A percentile compares a stretch with the other conserved stretches of the same genome.
Evolutionary conservation across 2,329 filamentous ascomycete genomes (phyloP).

Genomic region (Stagonosporopsis vannaccii): DNA sequence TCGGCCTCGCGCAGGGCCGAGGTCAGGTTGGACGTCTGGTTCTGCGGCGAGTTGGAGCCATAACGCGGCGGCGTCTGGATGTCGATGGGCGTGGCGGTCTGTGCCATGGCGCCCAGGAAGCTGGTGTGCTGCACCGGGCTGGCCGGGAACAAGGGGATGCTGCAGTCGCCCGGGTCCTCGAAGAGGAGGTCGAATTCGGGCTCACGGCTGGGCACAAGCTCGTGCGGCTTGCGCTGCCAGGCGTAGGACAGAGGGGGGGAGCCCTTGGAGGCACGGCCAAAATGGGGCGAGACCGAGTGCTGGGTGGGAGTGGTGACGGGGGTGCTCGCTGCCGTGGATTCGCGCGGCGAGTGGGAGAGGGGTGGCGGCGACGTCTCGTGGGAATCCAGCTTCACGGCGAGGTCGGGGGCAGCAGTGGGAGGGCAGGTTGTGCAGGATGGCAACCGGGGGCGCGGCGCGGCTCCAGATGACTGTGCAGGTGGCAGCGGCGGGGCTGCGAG

Average conservation of each 20-base stretch:
- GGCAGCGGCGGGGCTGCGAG: constrained; percentile 5
- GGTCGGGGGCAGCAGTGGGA: constrained; percentile 6
- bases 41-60: constrained; percentile 66
- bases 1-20: constrained; percentile 64
- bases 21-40: constrained; percentile 69
- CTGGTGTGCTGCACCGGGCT: constrained; percentile 32
- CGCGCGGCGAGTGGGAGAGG: constrained; percentile 61
- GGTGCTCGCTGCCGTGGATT: constrained; percentile 61
- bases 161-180: constrained; percentile 52
- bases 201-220: constrained; percentile 41
- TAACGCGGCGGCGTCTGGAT: constrained; percentile 62
- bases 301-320: constrained; percentile 54
- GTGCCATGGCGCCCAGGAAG: constrained; percentile 57
- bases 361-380: constrained; percentile 59
- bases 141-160: constrained; percentile 49
- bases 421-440: constrained; percentile 3
- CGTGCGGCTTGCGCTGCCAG: constrained; percentile 55
- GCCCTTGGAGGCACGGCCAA: constrained; percentile 53
- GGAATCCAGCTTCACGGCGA: constrained; percentile 62
- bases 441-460: constrained; percentile 13
- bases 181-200: constrained; percentile 49
- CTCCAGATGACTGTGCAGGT: constrained; percentile 24
- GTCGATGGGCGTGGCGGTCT: constrained; percentile 64
- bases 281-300: constrained; percentile 51
- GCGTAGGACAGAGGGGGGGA: constrained; percentile 47